These are phyloP conservation scores for Plantago coronopus DNA, from an alignment of 305 asterid species.

Conservation along the genomic window DNA sequence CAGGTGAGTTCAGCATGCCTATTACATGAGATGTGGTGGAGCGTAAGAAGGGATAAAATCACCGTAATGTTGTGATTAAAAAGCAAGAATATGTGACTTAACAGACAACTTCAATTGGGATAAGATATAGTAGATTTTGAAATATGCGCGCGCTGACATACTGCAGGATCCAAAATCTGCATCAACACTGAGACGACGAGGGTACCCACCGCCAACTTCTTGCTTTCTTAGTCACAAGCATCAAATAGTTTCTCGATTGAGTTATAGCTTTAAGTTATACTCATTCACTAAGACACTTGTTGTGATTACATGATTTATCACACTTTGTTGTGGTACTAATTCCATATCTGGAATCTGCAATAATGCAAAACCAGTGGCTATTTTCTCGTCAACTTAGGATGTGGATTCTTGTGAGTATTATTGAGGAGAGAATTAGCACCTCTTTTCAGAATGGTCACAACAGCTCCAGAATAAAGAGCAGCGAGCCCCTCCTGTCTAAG, in stretches of 20 bases:
- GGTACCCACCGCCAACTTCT: not conserved
- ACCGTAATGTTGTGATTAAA: not conserved
- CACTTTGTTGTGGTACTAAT: conserved; percentile 7
- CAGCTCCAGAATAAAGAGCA: conserved; percentile 34
- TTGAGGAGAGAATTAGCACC: conserved; percentile 32
- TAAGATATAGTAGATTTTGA: not conserved
- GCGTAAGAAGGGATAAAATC: not conserved
- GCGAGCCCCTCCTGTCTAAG: conserved; percentile 27
- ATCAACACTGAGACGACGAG: too few species aligned
- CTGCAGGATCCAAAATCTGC: not conserved
- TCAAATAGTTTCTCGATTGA: not conserved
- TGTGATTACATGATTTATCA: conserved; percentile 2
- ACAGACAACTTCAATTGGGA: not conserved
- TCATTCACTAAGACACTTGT: conserved; percentile 1
- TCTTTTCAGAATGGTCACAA: conserved; percentile 11
- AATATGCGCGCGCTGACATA: not conserved
- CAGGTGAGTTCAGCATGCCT: not conserved
- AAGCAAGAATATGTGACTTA: not conserved
- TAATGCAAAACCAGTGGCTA: conserved; percentile 56
- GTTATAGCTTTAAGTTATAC: not conserved
- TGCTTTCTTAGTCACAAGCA: not conserved
- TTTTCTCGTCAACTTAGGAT: conserved; percentile 37
- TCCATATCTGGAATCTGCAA: conserved; percentile 25
- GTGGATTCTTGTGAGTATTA: conserved; percentile 52
- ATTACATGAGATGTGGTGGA: not conserved